Conservation (phyloP, 345 rosid species). For the Camelina hispida region DNA sequence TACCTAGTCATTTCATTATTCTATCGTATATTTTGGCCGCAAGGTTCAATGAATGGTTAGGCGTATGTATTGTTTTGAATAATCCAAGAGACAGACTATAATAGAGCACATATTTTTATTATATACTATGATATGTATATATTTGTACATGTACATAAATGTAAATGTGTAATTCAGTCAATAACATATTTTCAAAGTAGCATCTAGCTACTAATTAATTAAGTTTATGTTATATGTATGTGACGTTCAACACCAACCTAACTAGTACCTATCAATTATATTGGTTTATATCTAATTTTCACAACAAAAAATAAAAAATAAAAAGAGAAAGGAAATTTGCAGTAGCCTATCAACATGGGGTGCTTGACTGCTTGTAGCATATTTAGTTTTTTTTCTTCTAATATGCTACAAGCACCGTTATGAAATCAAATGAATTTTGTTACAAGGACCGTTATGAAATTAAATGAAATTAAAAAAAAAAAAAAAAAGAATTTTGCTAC, state of each 20-base stretch:
- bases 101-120: conserved; percentile 2
- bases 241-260: conserved; percentile 11
- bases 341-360: neutral
- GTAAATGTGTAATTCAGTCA: conserved; percentile 1
- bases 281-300: neutral
- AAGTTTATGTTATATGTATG: conserved; percentile 22
- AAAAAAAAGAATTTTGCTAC: neutral
- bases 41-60: conserved; percentile 32
- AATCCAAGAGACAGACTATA: conserved; percentile 20
- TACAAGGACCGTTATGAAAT: neutral
- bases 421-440: neutral
- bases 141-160: conserved; percentile 15
- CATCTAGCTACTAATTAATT: conserved; percentile 25
- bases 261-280: conserved; percentile 9
- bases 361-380: neutral
- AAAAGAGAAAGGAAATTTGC: neutral
- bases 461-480: too few relatives aligned
- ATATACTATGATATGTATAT: neutral
- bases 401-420: too few relatives aligned
- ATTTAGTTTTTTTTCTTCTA: neutral
- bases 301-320: neutral
- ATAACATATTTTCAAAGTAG: conserved; percentile 1
- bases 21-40: neutral
- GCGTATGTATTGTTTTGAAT: neutral
- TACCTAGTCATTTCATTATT: too few relatives aligned